Conservation (phyloP, 1,284 basidiomycete species). For the Ustilago crameri region DNA sequence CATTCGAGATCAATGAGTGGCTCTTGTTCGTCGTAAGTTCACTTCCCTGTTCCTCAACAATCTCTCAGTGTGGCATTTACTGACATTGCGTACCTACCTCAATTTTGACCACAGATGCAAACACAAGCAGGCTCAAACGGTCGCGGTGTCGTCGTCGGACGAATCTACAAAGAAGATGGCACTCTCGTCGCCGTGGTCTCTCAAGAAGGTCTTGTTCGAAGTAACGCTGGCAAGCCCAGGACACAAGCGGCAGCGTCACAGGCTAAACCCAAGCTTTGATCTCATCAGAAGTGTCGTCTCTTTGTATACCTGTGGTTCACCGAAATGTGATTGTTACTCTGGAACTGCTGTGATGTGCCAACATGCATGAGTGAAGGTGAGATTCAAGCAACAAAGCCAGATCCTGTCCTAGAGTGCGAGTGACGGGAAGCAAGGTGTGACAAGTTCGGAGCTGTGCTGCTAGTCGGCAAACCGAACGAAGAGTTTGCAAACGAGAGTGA, state of each 20-base stretch:
- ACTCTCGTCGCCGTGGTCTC: conserved; percentile 60
- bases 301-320: background rate
- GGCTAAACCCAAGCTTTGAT: conserved; percentile 30
- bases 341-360: too few relatives aligned
- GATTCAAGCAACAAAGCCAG: conserved; percentile 14
- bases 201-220: conserved; percentile 54
- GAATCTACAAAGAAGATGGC: conserved; percentile 62
- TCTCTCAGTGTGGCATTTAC: background rate
- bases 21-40: conserved; percentile 58
- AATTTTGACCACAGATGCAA: conserved; percentile 49
- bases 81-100: background rate
- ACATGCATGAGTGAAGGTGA: too few relatives aligned
- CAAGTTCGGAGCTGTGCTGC: conserved; percentile 37
- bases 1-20: conserved; percentile 63
- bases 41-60: background rate
- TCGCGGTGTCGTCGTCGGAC: conserved; percentile 58
- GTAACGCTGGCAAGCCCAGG: conserved; percentile 10
- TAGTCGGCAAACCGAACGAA: conserved; percentile 17
- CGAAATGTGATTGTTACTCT: too few relatives aligned
- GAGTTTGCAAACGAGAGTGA: conserved; percentile 15
- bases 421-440: conserved; percentile 14
- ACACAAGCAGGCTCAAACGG: conserved; percentile 63
- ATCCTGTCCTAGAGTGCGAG: conserved; percentile 21
- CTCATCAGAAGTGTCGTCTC: background rate
- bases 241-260: background rate